These are phyloP conservation scores for Syzygium aromaticum DNA, from an alignment of 345 rosid genomes.

Conservation along the genomic window DNA sequence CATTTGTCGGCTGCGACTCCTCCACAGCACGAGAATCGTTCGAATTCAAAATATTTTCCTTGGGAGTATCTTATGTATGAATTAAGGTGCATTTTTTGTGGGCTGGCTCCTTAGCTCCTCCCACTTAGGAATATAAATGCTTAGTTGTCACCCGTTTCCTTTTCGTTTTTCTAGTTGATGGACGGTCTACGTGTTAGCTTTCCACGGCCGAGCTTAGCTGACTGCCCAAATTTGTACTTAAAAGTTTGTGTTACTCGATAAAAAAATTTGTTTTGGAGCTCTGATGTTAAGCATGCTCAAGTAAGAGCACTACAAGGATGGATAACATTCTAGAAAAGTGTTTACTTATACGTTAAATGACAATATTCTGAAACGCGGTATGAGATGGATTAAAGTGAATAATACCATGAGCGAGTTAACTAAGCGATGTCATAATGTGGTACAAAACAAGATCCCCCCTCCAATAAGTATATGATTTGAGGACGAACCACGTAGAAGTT, in stretches of 20 bases:
- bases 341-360: background rate
- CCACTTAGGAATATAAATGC: background rate
- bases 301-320: background rate
- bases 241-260: background rate
- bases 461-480: background rate
- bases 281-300: background rate
- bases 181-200: background rate
- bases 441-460: background rate
- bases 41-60: background rate
- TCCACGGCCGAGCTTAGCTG: background rate
- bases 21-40: background rate
- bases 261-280: background rate
- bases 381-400: background rate
- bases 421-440: background rate
- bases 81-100: background rate
- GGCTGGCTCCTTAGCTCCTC: background rate
- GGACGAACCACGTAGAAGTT: background rate
- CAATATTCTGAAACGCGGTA: background rate
- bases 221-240: background rate
- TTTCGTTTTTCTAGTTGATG: background rate
- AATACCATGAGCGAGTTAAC: background rate
- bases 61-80: background rate
- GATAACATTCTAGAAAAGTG: background rate
- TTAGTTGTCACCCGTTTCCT: background rate
- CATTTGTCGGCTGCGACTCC: background rate